Base-by-base conservation (phyloP, 805 yeast genomes). In the Hermanozyma aechmeae region DNA sequence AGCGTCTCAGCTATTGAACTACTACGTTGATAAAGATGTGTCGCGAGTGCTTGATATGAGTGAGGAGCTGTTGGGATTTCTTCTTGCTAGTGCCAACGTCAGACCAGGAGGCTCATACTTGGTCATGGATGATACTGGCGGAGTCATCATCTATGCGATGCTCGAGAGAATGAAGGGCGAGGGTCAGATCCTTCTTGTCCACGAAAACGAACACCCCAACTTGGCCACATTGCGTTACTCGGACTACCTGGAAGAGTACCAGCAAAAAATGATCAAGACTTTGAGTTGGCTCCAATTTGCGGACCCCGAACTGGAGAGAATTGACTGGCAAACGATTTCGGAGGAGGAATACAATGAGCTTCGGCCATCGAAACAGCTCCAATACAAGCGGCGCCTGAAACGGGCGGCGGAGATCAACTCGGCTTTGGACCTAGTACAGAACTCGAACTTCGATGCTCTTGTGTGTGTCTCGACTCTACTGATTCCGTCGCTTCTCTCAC, bases 161-260 rank as follows among this genome's bases (percentile, higher is more conserved):
- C 50, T 92, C 55, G 99, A 92, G 51, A 67, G 96, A 48, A 83
- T 93, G 89, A 76, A 75, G 35, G 95, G 95, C 10, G 59, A 73
- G 29, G 79, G 79, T 8, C 49, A 64, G 3, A 73, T 92, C 25
- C 65, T 84, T 3, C 67, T 84, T 13, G 63, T 78, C 2, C 96
- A 92, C 55, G 98, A 92, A 49, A 85, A 85, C 53, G 98, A 92
- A 52, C 96, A 89, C 48, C 77, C 95, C 2, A 87, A 87, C 48
- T 58, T 78, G 16, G 79, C 79, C 34, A 72, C 82, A 0, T 56
- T 89, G 33, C 70, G 73, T 37, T 75, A 73, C 45, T 68, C 85
- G 27, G 79, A 81, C 47, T 75, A 69, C 48, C 47, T 81, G 1
- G 74, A 70, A 17, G 71, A 66, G 16, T 50, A 64, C 26, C 59